Evolutionary conservation across 2,329 filamentous ascomycete genomes (phyloP), one percentile per base, ranked within the genome.

Genomic region (Phyllosticta citriasiana): DNA sequence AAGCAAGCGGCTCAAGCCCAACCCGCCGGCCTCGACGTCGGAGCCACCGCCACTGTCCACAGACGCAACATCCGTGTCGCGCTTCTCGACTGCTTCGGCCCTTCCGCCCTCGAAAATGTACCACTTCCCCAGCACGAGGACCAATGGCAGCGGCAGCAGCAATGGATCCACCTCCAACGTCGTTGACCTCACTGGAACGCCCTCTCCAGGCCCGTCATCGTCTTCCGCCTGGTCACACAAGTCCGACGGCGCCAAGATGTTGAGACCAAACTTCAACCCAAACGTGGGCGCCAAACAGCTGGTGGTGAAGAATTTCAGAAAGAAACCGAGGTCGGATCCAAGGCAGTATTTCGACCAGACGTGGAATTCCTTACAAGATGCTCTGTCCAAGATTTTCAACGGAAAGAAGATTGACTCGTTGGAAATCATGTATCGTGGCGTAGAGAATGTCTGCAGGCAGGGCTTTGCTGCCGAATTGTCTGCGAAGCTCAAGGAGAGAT

Each of bases 301-400:
- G 54, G 84, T 93, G n/a, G 89, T 99, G 68, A 96, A 96, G 82
- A 97, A 97, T 72, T 82, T 97, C 65, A 85, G 88, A 63, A 81
- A 83, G 1, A 80, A 80, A 19, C 76, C 82, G n/a, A 80, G 82
- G 62, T 79, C 83, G 60, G 84, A 91, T 67, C 83, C 88, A 22
- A 85, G 88, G 64, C 81, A 84, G 65, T 97, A 96, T 77, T 90
- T 96, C 67, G 80, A 86, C 51, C 85, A 86, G 68, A 87, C 86
- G 3, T 89, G 88, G 84, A 75, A 77, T 51, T 88, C 95, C 70
- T 79, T 97, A 5, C 84, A 89, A 62, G 79, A 80, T 40, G 90
- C 91, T 1, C 76, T 99, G 59, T 79, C 81, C 10, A 83, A 85
- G 53, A 85, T 97, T 25, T 93, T 97, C 70, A 78, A 78, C 6